Evolutionary conservation across 805 yeast genomes (phyloP).

Genomic region (Maudiozyma barnettii): DNA sequence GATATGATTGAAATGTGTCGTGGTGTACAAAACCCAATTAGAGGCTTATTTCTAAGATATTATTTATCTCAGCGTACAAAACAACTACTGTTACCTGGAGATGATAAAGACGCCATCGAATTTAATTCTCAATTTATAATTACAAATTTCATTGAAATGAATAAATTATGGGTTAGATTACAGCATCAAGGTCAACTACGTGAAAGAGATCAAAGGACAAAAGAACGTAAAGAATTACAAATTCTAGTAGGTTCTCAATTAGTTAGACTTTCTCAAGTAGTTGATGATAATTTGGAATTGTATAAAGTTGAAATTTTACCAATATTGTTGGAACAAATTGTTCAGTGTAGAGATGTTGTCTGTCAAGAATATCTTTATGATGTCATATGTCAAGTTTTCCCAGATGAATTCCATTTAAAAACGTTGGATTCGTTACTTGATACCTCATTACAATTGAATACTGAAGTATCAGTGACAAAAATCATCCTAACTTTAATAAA

Average conservation of each 20-base stretch:
- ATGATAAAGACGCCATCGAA: constrained; percentile 3
- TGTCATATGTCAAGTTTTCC: constrained; percentile 88
- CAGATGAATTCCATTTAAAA: constrained; percentile 77
- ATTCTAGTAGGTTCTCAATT: constrained; percentile 88
- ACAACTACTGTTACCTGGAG: constrained; percentile 24
- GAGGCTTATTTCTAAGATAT: constrained; percentile 85
- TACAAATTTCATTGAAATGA: constrained; percentile 92
- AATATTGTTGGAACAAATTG: constrained; percentile 73
- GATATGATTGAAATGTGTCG: constrained; percentile 98
- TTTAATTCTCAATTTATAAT: constrained; percentile 58
- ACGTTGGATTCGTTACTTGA: constrained; percentile 61
- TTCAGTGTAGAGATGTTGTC: constrained; percentile 82
- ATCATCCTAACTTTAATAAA: constrained; percentile 64
- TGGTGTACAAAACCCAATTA: constrained; percentile 90
- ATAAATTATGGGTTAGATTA: constrained; percentile 91
- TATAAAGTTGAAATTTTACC: constrained; percentile 55
- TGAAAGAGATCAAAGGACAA: constrained; percentile 62
- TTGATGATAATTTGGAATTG: constrained; percentile 51
- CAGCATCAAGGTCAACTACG: constrained; percentile 92
- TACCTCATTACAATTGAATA: constrained; percentile 57
- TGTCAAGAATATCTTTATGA: constrained; percentile 91
- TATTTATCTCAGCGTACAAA: constrained; percentile 79
- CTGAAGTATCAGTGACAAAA: constrained; percentile 57
- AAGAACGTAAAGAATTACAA: constrained; percentile 81
- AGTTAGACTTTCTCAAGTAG: constrained; percentile 79